Conservation (phyloP, 2,329 filamentous ascomycete species). For the Colletotrichum sp. region DNA sequence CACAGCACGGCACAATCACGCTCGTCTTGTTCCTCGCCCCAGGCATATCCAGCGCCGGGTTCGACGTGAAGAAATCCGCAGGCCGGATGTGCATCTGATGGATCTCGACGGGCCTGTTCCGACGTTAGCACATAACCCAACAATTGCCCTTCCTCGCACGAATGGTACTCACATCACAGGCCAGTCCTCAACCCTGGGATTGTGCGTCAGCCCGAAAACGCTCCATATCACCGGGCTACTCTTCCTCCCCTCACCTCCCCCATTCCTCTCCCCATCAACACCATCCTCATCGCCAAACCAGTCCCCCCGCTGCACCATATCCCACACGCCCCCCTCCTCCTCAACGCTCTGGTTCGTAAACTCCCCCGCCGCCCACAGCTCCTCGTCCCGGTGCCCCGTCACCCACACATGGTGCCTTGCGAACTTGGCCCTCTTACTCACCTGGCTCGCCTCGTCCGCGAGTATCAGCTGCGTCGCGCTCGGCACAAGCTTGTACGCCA, state of each 20-base stretch:
- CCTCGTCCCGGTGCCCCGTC: constrained; percentile 53
- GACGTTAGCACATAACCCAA: not conserved
- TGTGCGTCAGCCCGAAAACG: constrained; percentile 55
- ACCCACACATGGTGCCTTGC: constrained; percentile 54
- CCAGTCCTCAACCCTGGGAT: constrained; percentile 54
- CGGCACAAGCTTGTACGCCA: constrained; percentile 55
- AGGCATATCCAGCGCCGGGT: constrained; percentile 52
- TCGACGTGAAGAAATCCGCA: constrained; percentile 51
- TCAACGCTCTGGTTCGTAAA: constrained; percentile 54
- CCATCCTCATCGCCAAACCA: constrained; percentile 39
- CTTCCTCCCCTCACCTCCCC: constrained; percentile 12
- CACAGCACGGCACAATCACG: constrained; percentile 43
- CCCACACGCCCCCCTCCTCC: constrained; percentile 48
- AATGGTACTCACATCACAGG: constrained; percentile 52
- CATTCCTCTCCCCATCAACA: not conserved
- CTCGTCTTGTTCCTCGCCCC: constrained; percentile 42
- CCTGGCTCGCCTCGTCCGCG: constrained; percentile 48
- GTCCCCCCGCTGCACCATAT: constrained; percentile 52
- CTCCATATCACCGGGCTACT: constrained; percentile 48
- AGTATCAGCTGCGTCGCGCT: constrained; percentile 51
- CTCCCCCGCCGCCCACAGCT: constrained; percentile 56
- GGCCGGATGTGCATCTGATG: constrained; percentile 51
- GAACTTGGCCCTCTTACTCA: constrained; percentile 47
- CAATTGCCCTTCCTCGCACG: no score
- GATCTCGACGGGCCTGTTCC: constrained; percentile 47